Base-by-base conservation (phyloP, 2,329 filamentous ascomycete species). In the Cytospora paraplurivora region DNA sequence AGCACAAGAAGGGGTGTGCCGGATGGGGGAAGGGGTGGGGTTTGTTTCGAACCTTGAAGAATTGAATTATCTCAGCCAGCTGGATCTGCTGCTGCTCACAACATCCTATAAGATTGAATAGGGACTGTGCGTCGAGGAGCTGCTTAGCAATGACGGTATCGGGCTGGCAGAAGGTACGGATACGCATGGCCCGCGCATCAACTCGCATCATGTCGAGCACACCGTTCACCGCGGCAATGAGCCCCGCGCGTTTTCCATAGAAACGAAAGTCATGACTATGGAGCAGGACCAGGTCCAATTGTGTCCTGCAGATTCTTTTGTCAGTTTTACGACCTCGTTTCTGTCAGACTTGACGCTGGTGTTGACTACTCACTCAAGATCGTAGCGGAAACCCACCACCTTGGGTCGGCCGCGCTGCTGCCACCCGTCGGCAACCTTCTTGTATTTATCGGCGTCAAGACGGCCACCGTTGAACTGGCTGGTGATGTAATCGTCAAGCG, bases 101-200 rank as follows among this genome's bases (percentile, higher is more conserved):
- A 32, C 76, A 77, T 13, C 81, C 81, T 4, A 86, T 71, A 19
- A 85, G 72, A 64, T 80, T 77, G 65, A 85, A 77, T 3, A 86
- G 71, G 10, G 76, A 77, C 73, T 83, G 81, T 0, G 81, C 70
- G 67, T 87, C 84, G 3, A 83, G 72, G 7, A 87, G 73, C 70
- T 86, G 83, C 76, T 85, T 86, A 4, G 82, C 82, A 60, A 86
- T 77, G 32, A 84, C 83, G 0, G 80, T 77, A 69, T 87, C 85
- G 0, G 84, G 84, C 67, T 85, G 81, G 71, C 84, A 86, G 66
- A 81, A 84, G 0, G 83, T 86, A 47, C 82, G 80, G 44, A 86
- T 70, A 27, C 81, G 76, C 73, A 87, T 80, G 10, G 75, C 76
- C 44, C 83, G 77, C 1, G 84, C 81, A 67, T 86, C 81, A 33